These are phyloP conservation scores for Hanseniaspora mollemarum DNA, from an alignment of 805 yeast species.

Conservation along the genomic window DNA sequence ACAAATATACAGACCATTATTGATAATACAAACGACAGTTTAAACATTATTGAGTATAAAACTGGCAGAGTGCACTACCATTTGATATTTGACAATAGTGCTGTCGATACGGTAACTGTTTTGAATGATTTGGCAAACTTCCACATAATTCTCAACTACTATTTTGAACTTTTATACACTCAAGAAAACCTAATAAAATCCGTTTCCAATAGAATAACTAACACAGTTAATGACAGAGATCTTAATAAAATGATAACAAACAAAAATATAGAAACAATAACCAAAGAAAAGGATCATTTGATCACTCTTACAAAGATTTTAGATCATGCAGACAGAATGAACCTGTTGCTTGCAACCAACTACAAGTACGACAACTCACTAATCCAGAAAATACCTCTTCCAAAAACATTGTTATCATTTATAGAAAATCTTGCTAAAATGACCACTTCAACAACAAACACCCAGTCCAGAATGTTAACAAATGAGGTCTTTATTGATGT, in stretches of 20 bases:
- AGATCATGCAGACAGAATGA: constrained; percentile 14
- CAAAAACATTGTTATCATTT: constrained; percentile 7
- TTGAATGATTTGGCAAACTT: background rate
- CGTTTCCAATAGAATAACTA: constrained; percentile 7
- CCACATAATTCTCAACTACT: constrained; percentile 6
- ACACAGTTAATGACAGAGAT: constrained; percentile 10
- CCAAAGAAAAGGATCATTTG: constrained; percentile 10
- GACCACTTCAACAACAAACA: constrained; percentile 5
- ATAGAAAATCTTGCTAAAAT: constrained; percentile 7
- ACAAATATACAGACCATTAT: background rate
- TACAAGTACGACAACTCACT: constrained; percentile 1
- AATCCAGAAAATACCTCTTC: constrained; percentile 1
- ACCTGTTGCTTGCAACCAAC: constrained; percentile 1
- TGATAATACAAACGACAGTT: background rate
- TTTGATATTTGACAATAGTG: constrained; percentile 1
- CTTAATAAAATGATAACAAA: constrained; percentile 6
- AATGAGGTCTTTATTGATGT: constrained; percentile 14
- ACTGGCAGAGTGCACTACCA: background rate
- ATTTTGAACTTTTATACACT: constrained; percentile 13
- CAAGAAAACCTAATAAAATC: constrained; percentile 12
- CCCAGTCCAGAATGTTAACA: background rate
- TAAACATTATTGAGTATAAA: background rate
- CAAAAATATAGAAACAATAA: background rate
- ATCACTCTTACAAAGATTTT: constrained; percentile 7
- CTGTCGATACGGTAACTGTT: background rate